phyloP scores from a whole-genome alignment of 331 rosid species.

The Telfairia occidentalis region DNA sequence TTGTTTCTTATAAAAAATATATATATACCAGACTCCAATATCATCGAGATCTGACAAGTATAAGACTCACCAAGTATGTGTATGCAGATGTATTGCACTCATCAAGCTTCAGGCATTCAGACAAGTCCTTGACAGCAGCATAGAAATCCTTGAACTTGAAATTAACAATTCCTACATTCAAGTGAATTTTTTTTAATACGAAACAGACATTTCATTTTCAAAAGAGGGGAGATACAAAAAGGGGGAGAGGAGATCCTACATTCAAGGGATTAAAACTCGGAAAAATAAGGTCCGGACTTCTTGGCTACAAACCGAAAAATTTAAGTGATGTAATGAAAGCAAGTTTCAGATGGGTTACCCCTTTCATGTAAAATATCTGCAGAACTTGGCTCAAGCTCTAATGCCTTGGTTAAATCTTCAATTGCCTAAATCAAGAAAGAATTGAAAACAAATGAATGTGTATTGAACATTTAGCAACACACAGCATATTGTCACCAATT shows the following conservation, averaged over 20 bases:
- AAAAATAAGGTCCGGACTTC: background rate
- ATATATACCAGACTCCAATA: constrained; percentile 14
- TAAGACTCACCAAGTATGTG: constrained; percentile 68
- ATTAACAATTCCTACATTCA: constrained; percentile 62
- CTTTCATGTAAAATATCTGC: constrained; percentile 84
- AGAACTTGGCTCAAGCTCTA: constrained; percentile 68
- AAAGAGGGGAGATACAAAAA: no score
- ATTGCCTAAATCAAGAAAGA: constrained; percentile 52
- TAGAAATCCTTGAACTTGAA: constrained; percentile 80
- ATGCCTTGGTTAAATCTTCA: constrained; percentile 77
- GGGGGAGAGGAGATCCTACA: no score
- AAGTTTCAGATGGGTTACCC: constrained; percentile 36
- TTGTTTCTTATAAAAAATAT: no score
- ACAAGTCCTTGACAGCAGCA: constrained; percentile 71
- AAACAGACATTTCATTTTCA: no score
- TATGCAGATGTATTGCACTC: constrained; percentile 66
- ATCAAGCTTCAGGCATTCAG: constrained; percentile 65
- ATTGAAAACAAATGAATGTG: constrained; percentile 5
- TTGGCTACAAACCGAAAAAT: constrained; percentile 2
- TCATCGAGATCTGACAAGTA: constrained; percentile 13
- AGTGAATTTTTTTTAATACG: no score
- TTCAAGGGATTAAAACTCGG: constrained; percentile 4
- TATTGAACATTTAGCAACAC: background rate
- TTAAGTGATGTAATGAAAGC: background rate
- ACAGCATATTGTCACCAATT: background rate